Evolutionary conservation across 2,329 filamentous ascomycete species (phyloP).

Genomic region (Dothistroma pini): DNA sequence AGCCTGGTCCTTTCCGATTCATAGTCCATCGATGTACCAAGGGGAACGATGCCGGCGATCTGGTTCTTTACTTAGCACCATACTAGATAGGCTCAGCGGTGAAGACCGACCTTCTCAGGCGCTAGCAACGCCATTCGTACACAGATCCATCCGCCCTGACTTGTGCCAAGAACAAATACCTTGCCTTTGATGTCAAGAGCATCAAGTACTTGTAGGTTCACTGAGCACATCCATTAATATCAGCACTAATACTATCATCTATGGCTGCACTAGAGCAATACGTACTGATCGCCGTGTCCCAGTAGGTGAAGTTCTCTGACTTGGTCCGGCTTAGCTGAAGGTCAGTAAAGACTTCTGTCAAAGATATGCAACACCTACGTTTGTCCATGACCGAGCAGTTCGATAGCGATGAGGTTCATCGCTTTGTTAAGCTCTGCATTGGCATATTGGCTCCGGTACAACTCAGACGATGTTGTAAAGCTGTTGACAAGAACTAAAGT

Average conservation of each 20-base stretch:
- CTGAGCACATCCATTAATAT: constrained; percentile 21
- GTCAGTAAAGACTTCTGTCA: background rate
- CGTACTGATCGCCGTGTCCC: constrained; percentile 42
- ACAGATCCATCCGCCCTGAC: constrained; percentile 53
- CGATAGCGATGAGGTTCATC: constrained; percentile 53
- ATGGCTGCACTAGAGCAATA: background rate
- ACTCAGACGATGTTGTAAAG: constrained; percentile 48
- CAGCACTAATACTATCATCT: background rate
- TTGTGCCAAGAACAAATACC: constrained; percentile 50
- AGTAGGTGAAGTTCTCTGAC: constrained; percentile 51
- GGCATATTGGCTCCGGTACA: constrained; percentile 34
- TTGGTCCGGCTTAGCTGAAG: constrained; percentile 32
- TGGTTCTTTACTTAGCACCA: constrained; percentile 20
- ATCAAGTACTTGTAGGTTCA: constrained; percentile 42
- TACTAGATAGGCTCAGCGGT: background rate
- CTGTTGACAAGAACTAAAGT: constrained; percentile 52
- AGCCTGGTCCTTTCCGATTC: constrained; percentile 44
- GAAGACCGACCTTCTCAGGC: constrained; percentile 37
- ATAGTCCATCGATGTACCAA: constrained; percentile 52
- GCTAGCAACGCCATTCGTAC: constrained; percentile 52
- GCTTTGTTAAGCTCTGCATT: constrained; percentile 31
- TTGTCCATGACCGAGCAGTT: constrained; percentile 52
- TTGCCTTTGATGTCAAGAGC: constrained; percentile 40
- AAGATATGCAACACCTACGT: constrained; percentile 30
- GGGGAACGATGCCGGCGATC: constrained; percentile 50